Conservation (phyloP, 2,329 filamentous ascomycete genomes). For the Microdochium nivale region DNA sequence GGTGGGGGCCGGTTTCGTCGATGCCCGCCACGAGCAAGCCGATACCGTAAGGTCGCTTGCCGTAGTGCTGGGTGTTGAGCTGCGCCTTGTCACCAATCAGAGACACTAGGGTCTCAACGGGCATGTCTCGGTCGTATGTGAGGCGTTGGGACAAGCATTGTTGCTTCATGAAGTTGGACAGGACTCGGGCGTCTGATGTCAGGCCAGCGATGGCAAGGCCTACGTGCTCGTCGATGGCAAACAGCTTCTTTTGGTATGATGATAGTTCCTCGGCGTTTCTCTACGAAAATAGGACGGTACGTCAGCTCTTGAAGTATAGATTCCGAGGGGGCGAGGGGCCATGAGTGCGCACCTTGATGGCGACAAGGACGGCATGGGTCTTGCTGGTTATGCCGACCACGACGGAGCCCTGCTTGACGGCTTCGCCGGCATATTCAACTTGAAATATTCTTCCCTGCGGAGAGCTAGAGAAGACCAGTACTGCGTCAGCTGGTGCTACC, state of each 20-base stretch:
- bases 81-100: constrained; percentile 96
- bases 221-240: constrained; percentile 90
- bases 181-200: constrained; percentile 93
- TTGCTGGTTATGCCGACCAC: constrained; percentile 97
- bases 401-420: constrained; percentile 97
- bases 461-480: constrained; percentile 52
- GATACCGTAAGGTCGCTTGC: constrained; percentile 91
- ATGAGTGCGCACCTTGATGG: constrained; percentile 67
- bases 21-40: constrained; percentile 88
- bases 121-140: constrained; percentile 90
- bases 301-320: constrained; percentile 3
- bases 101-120: constrained; percentile 77
- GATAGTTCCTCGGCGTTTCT: constrained; percentile 98
- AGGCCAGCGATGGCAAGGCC: constrained; percentile 94
- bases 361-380: constrained; percentile 91
- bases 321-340: too few relatives aligned
- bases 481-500: constrained; percentile 5
- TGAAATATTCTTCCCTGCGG: constrained; percentile 99
- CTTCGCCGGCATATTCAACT: constrained; percentile 97
- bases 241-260: constrained; percentile 99
- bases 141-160: constrained; percentile 93
- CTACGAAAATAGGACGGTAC: constrained; percentile 34
- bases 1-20: constrained; percentile 86
- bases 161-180: constrained; percentile 99
- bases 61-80: constrained; percentile 96